Percentiles rank a stretch among this genome's conserved stretches.
Conservation (phyloP, 2,329 filamentous ascomycete species). For the Thermomyces lanuginosus region DNA sequence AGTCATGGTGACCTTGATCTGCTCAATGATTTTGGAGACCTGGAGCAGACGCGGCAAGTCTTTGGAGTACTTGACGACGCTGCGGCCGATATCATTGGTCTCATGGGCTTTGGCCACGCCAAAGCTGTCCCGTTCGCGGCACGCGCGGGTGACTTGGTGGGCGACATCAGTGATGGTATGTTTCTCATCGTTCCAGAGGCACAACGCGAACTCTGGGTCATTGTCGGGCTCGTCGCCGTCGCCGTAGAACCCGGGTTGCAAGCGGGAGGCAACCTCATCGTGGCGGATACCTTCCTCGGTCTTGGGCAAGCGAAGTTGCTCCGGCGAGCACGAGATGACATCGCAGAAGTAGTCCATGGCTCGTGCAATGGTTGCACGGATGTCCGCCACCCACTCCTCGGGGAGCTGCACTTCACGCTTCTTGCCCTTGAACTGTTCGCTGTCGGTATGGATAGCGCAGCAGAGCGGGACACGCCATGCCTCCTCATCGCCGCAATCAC, state of each 20-base stretch:
- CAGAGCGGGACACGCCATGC: conserved; percentile 72
- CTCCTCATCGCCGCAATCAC: conserved; percentile 90
- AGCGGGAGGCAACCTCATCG: conserved; percentile 65
- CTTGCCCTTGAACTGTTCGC: conserved; percentile 30
- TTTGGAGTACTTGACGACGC: conserved; percentile 59
- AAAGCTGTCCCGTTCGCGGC: conserved; percentile 52
- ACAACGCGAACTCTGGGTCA: conserved; percentile 61
- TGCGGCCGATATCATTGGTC: conserved; percentile 75
- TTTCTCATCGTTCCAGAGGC: conserved; percentile 98
- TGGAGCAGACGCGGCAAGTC: conserved; percentile 57
- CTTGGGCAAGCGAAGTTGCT: conserved; percentile 78
- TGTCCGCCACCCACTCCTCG: conserved; percentile 56
- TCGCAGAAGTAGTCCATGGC: conserved; percentile 92
- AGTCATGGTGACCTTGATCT: conserved; percentile 91
- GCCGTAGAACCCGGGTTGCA: conserved; percentile 59
- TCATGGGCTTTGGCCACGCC: conserved; percentile 66
- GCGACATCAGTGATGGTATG: conserved; percentile 85
- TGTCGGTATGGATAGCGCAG: conserved; percentile 81
- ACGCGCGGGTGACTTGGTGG: conserved; percentile 80
- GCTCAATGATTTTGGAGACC: conserved; percentile 75
- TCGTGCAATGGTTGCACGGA: conserved; percentile 71
- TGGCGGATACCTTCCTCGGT: conserved; percentile 61
- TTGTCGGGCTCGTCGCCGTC: conserved; percentile 44
- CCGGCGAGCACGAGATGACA: conserved; percentile 92
- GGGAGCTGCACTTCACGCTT: conserved; percentile 52